Evolutionary conservation across 2,329 filamentous ascomycete genomes (phyloP).

Genomic region (Penicillium polonicum): DNA sequence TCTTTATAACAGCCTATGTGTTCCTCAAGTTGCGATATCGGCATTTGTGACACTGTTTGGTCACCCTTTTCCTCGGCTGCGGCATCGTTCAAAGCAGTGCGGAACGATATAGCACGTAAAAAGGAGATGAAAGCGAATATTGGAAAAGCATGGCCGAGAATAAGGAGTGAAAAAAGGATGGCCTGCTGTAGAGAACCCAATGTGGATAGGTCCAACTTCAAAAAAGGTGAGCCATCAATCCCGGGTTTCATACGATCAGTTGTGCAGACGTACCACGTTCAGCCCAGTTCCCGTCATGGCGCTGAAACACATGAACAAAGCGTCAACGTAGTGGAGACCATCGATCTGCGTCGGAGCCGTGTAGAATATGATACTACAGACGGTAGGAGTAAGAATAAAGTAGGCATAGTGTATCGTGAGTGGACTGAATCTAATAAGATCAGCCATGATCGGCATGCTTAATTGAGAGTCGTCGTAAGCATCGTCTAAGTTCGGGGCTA

Average conservation of each 20-base stretch:
- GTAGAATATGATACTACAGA: not conserved
- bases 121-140: not conserved
- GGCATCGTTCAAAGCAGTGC: not conserved
- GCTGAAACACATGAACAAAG: not conserved
- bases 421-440: not conserved
- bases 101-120: not conserved
- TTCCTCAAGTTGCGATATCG: too few species aligned
- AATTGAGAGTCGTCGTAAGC: not conserved
- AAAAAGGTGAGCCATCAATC: not conserved
- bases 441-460: not conserved
- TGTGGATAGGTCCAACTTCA: not conserved
- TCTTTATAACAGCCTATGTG: not conserved
- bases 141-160: not conserved
- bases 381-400: not conserved
- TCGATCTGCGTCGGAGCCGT: not conserved
- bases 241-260: not conserved
- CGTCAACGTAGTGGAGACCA: not conserved
- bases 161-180: not conserved
- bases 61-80: not conserved
- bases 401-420: not conserved
- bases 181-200: not conserved
- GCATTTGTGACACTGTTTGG: too few species aligned
- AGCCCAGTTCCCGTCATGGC: not conserved
- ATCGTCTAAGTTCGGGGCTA: not conserved
- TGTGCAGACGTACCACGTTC: not conserved